A percentile compares a stretch with the other conserved stretches of the same genome.
Evolutionary conservation across 2,329 filamentous ascomycete species (phyloP).

Genomic region (Paraphaeosphaeria minitans): DNA sequence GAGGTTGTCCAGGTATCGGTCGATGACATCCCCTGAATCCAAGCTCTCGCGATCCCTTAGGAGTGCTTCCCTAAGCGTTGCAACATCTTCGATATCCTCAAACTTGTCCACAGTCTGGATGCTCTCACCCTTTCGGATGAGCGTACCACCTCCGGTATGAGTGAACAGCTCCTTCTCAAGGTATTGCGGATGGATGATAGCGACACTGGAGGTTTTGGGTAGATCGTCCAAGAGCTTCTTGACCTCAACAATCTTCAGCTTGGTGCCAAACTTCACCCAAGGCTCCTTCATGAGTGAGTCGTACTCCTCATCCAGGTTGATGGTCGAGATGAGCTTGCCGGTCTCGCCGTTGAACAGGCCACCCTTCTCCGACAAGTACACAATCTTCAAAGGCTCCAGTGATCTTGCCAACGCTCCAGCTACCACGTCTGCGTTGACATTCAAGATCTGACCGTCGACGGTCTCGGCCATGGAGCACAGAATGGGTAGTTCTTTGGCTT

Average conservation of each 20-base stretch:
- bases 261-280: conserved; percentile 94
- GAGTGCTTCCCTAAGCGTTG: conserved; percentile 80
- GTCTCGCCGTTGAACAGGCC: conserved; percentile 92
- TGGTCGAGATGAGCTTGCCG: conserved; percentile 94
- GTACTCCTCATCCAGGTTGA: conserved; percentile 97
- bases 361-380: conserved; percentile 98
- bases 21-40: conserved; percentile 81
- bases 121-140: conserved; percentile 92
- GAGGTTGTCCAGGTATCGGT: conserved; percentile 82
- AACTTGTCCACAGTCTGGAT: conserved; percentile 75
- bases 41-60: conserved; percentile 80
- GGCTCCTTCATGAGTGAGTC: conserved; percentile 89
- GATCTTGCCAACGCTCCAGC: conserved; percentile 89
- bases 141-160: conserved; percentile 89
- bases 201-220: conserved; percentile 89
- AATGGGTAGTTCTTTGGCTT: conserved; percentile 85
- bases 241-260: conserved; percentile 97
- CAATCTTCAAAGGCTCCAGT: conserved; percentile 92
- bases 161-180: conserved; percentile 97
- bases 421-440: conserved; percentile 97
- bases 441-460: conserved; percentile 86
- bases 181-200: conserved; percentile 95
- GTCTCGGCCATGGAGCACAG: conserved; percentile 97
- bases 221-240: conserved; percentile 89
- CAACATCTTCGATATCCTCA: conserved; percentile 74